Evolutionary conservation across 2,329 filamentous ascomycete genomes (phyloP), one percentile per base, ranked within the genome.

Genomic region (Aureobasidium sp.): DNA sequence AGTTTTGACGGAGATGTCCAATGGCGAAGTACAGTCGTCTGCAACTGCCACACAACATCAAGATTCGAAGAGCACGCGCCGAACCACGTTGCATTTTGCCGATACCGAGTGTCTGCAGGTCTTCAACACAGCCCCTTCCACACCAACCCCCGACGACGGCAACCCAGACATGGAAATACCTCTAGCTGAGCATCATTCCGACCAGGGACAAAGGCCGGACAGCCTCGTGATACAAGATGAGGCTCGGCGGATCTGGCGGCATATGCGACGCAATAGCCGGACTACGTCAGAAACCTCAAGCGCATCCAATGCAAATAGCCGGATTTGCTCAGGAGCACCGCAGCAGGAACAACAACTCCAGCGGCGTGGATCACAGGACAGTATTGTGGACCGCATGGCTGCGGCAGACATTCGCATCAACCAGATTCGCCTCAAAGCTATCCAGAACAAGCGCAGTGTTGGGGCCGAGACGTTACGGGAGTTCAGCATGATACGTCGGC

Each of bases 361-460:
- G 53, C 27, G 34, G 36, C 43, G 50, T 46, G 32, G 56, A 50
- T 61, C 59, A n/a, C 47, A 61, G 47, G 59, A 61, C 20, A 61
- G 59, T 24, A 39, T 61, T 17, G 36, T 63, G 63, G 48, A 64
- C 52, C 12, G 29, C 29, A 39, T 62, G 26, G 59, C 61, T 24
- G 47, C 56, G 9, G 48, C 60, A 20, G 63, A 67, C 47, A 53
- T 56, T 20, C 60, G 61, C 29, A 37, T 69, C 20, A 29, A 59
- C 41, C 70, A 70, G 55, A 66, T 76, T 48, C 67, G 70, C 36
- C 65, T 67, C 20, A 66, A 67, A 61, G 75, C 75, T 2, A 48
- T 77, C 46, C 66, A 69, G 59, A 77, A 77, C 62, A 75, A 75
- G 65, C 68, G 75, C 39, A 76, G 73, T 62, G 67, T 77, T 5